Conservation (phyloP, 108 stramenopile genomes). For the Nitzschia putrida region DNA sequence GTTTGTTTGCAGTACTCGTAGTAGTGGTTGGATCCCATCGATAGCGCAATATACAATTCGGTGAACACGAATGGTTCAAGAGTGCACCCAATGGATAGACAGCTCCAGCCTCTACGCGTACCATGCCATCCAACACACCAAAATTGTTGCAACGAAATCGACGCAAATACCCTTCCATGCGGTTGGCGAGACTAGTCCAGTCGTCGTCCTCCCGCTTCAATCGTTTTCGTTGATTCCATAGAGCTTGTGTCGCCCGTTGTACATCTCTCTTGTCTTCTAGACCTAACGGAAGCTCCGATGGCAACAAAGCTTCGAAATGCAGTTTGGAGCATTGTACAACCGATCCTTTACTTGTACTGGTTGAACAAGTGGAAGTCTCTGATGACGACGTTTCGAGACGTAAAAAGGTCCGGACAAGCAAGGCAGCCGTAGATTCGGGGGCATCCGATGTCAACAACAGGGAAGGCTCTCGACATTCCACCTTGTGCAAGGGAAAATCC, state of each 20-base stretch:
- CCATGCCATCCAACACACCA: conserved; percentile 57
- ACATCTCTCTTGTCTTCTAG: not conserved
- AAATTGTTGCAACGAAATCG: conserved; percentile 65
- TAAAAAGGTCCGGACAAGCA: conserved; percentile 24
- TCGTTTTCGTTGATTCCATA: not conserved
- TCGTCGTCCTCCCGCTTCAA: not conserved
- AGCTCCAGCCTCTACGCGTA: conserved; percentile 46
- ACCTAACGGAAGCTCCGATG: not conserved
- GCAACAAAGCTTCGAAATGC: conserved; percentile 3
- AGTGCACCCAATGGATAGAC: conserved; percentile 72
- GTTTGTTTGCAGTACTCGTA: not conserved
- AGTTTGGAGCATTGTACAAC: not conserved
- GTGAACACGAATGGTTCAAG: conserved; percentile 74
- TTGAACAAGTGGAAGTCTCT: not conserved
- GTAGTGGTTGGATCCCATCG: not conserved
- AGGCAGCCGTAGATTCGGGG: not conserved
- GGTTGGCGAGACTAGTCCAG: not conserved
- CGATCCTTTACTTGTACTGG: not conserved
- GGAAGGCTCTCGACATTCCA: conserved; percentile 20
- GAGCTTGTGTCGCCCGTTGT: not conserved
- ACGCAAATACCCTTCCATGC: conserved; percentile 16
- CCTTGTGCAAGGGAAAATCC: conserved; percentile 37
- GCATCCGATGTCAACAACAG: not conserved
- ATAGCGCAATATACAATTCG: conserved; percentile 63
- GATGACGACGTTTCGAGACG: not conserved